Evolutionary conservation across 768 basidiomycete genomes (phyloP).

Genomic region (Suillus fuscotomentosus): DNA sequence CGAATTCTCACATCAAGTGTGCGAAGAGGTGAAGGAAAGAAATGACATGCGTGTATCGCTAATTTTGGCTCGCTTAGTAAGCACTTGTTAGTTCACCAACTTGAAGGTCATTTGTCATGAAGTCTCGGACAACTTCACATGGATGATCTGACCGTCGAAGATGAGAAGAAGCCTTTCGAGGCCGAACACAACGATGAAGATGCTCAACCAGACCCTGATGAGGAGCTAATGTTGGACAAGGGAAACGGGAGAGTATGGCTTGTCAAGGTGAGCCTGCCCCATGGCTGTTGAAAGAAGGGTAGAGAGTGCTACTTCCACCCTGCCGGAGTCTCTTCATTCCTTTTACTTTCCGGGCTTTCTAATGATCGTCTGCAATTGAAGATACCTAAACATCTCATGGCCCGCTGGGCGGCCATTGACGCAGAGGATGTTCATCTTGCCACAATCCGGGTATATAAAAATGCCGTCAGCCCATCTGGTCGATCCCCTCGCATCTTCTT

Average conservation of each 20-base stretch:
- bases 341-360: constrained; percentile 8
- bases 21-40: not conserved
- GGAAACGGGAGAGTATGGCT: constrained; percentile 80
- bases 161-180: constrained; percentile 76
- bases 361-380: constrained; percentile 29
- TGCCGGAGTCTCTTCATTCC: not conserved
- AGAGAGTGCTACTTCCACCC: not conserved
- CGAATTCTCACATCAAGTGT: not conserved
- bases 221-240: constrained; percentile 75
- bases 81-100: not conserved
- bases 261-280: constrained; percentile 63
- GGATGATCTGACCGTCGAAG: constrained; percentile 41
- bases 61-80: not conserved
- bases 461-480: constrained; percentile 40
- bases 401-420: constrained; percentile 77
- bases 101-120: not conserved
- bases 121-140: constrained; percentile 15
- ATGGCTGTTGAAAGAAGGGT: not conserved
- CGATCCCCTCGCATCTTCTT: constrained; percentile 63
- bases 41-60: not conserved
- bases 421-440: constrained; percentile 80
- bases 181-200: constrained; percentile 58
- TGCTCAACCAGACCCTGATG: constrained; percentile 74
- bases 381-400: constrained; percentile 86
- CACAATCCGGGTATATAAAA: constrained; percentile 76